Percentiles rank a stretch among this genome's conserved stretches.
These are phyloP conservation scores for Globisporangium polare DNA, from an alignment of 352 stramenopile species.

Conservation along the genomic window DNA sequence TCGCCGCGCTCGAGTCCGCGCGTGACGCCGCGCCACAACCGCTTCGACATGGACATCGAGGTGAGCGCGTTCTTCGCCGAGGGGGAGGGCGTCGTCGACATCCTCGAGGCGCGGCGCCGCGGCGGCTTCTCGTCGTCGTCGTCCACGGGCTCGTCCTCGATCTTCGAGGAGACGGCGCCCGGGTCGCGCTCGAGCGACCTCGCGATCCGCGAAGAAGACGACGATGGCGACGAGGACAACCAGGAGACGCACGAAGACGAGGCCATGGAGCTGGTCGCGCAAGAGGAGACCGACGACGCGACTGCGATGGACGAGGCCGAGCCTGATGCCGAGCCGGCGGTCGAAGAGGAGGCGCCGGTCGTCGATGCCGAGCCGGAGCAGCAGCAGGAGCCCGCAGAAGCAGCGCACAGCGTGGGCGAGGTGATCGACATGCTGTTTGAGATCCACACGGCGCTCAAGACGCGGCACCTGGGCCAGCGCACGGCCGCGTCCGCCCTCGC, in stretches of 20 bases:
- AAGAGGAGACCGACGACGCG: too few species aligned
- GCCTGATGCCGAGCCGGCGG: constrained; percentile 2
- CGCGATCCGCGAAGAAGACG: constrained; percentile 20
- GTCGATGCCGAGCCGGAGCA: constrained; percentile 25
- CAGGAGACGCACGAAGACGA: constrained; percentile 15
- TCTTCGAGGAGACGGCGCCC: constrained; percentile 12
- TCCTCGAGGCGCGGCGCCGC: constrained; percentile 32
- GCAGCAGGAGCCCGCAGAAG: constrained; percentile 20
- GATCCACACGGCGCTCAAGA: constrained; percentile 82
- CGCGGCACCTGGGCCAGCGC: constrained; percentile 64
- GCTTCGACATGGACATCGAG: constrained; percentile 86
- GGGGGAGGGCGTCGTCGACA: constrained; percentile 65
- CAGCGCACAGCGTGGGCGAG: constrained; percentile 49
- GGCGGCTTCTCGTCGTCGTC: neutral
- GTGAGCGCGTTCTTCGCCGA: constrained; percentile 63
- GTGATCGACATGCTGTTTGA: constrained; percentile 86
- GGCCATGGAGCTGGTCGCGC: neutral
- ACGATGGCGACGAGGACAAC: constrained; percentile 26
- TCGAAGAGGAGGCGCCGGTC: constrained; percentile 9
- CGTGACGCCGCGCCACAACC: constrained; percentile 53
- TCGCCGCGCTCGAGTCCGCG: constrained; percentile 60
- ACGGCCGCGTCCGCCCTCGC: constrained; percentile 72
- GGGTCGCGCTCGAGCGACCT: constrained; percentile 19
- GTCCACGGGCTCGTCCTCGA: constrained; percentile 14
- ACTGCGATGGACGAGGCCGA: constrained; percentile 21